phyloP scores from a whole-genome alignment of 2,329 filamentous ascomycete genomes.

The Penicillium brevicompactum region DNA sequence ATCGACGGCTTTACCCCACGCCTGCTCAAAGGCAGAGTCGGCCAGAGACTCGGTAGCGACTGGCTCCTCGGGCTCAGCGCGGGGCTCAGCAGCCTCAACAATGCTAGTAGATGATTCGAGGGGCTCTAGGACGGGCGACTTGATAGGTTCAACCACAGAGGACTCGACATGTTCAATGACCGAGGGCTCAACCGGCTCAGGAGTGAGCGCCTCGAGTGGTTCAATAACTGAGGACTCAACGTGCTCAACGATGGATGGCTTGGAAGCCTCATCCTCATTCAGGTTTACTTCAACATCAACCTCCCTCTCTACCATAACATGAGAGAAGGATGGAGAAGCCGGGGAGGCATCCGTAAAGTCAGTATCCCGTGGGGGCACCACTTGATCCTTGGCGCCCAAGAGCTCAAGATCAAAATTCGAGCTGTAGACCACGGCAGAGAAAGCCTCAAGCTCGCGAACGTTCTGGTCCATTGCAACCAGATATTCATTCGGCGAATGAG shows the following conservation, averaged over 20 bases:
- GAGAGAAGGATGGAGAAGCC: constrained; percentile 18
- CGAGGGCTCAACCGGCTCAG: not conserved
- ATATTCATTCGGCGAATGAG: constrained; percentile 48
- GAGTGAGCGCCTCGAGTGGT: not conserved
- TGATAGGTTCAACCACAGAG: not conserved
- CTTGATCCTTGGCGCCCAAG: constrained; percentile 24
- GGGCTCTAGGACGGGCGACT: not conserved
- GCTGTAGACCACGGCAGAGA: constrained; percentile 53
- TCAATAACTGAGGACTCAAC: not conserved
- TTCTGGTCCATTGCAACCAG: constrained; percentile 47
- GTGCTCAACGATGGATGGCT: constrained; percentile 4
- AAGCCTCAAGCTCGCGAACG: constrained; percentile 51
- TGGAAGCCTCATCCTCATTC: constrained; percentile 1
- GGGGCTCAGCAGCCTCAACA: not conserved
- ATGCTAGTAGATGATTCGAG: not conserved
- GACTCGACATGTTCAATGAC: constrained; percentile 11
- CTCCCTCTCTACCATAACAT: constrained; percentile 24
- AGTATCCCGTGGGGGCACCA: not conserved
- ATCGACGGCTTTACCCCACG: constrained; percentile 42
- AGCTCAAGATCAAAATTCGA: constrained; percentile 47
- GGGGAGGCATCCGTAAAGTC: constrained; percentile 8
- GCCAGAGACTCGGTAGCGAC: constrained; percentile 6
- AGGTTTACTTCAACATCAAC: constrained; percentile 8
- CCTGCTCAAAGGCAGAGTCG: constrained; percentile 37
- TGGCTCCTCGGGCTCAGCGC: not conserved